A percentile compares a stretch with the other conserved stretches of the same genome.
phyloP scores from a whole-genome alignment of 345 rosid species.

The Dovyalis caffra region DNA sequence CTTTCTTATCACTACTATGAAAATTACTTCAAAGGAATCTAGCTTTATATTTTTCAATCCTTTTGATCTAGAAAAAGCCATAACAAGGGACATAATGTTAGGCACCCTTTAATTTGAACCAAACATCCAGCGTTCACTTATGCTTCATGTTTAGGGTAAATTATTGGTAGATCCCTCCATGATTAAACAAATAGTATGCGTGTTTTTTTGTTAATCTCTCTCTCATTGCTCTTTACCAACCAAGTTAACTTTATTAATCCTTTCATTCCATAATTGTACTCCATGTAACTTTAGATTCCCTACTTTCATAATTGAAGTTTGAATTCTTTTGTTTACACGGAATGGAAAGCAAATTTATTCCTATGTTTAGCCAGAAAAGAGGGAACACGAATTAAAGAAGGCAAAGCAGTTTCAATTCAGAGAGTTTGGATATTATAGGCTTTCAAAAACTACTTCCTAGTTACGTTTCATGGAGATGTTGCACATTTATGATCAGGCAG shows the following conservation, averaged over 20 bases:
- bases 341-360: neutral
- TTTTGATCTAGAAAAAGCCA: neutral
- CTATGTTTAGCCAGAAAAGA: neutral
- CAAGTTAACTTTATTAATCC: neutral
- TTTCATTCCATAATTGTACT: neutral
- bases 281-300: neutral
- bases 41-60: conserved; percentile 17
- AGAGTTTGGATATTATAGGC: neutral
- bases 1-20: neutral
- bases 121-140: neutral
- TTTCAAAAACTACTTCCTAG: neutral
- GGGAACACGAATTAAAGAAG: neutral
- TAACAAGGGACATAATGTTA: conserved; percentile 16
- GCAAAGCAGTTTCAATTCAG: neutral
- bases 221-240: neutral
- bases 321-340: neutral
- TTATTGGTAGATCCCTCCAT: neutral
- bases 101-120: conserved; percentile 37
- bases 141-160: neutral
- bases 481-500: neutral
- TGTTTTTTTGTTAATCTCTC: neutral
- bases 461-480: neutral
- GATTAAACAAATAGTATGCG: neutral
- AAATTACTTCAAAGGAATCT: conserved; percentile 32
- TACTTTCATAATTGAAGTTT: neutral